A percentile compares a stretch with the other conserved stretches of the same genome.
Conservation (phyloP, 371 early-diverging fungal species). For the Saksenaea oblongispora region DNA sequence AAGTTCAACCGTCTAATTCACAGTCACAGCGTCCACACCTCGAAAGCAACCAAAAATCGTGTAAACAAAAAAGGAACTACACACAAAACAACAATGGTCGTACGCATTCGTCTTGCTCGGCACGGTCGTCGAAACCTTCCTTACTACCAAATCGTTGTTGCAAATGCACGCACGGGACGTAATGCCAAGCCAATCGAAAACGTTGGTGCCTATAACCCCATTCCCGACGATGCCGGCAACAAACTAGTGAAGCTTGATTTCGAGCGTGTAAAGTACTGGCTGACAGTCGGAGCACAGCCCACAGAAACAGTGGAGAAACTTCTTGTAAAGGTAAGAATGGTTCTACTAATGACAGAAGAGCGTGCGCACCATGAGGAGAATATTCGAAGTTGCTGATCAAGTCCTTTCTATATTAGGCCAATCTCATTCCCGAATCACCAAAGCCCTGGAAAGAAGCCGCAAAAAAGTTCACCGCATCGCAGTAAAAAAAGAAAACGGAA, state of each 20-base stretch:
- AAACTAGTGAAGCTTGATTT: slow-evolving; percentile 87
- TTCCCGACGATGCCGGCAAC: slow-evolving; percentile 71
- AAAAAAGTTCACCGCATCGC: slow-evolving; percentile 23
- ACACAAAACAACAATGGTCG: slow-evolving; percentile 44
- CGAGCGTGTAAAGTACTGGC: slow-evolving; percentile 95
- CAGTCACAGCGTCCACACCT: neutral
- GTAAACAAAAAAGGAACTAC: slow-evolving; percentile 3
- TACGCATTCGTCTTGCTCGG: slow-evolving; percentile 85
- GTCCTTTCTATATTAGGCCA: slow-evolving; percentile 38
- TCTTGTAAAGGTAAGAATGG: slow-evolving; percentile 76
- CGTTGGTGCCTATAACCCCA: slow-evolving; percentile 91
- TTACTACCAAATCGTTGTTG: slow-evolving; percentile 93
- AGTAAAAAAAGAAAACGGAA: neutral
- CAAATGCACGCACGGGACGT: slow-evolving; percentile 79
- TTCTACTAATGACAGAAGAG: neutral
- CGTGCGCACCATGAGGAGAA: neutral
- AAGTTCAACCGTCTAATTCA: neutral
- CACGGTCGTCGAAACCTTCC: slow-evolving; percentile 88
- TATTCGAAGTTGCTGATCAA: neutral
- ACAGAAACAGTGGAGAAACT: slow-evolving; percentile 84
- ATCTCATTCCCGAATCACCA: slow-evolving; percentile 59
- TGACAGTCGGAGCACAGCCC: slow-evolving; percentile 94
- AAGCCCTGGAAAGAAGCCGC: slow-evolving; percentile 58
- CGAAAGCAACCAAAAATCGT: neutral
- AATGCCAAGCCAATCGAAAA: slow-evolving; percentile 90